Evolutionary conservation across 306 rosid species (phyloP).

Genomic region (Corylus heterophylla): DNA sequence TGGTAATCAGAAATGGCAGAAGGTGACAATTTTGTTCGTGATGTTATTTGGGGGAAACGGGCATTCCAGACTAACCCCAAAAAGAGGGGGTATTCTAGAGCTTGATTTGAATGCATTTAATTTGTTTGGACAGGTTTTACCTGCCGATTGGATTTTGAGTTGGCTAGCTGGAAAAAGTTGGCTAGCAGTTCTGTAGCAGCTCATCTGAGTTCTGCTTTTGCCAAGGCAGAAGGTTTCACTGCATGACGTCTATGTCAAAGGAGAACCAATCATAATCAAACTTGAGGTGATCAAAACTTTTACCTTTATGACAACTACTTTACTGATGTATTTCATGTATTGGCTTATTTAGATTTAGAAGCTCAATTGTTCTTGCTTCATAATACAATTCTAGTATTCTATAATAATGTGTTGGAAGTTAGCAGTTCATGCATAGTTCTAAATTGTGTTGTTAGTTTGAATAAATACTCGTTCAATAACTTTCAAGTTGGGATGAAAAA

Average conservation of each 20-base stretch:
- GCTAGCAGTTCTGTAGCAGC: not conserved
- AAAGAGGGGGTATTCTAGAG: not conserved
- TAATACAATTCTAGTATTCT: not conserved
- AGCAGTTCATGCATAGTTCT: not conserved
- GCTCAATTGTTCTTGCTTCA: not conserved
- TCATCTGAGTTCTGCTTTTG: not conserved
- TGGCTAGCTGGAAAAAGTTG: not conserved
- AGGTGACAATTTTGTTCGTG: not conserved
- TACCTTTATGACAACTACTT: not conserved
- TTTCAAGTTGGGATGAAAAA: not conserved
- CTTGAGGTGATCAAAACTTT: not conserved
- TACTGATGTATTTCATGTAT: not conserved
- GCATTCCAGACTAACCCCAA: not conserved
- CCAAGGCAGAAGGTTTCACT: not conserved
- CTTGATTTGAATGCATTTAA: not conserved
- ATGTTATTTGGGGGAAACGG: not conserved
- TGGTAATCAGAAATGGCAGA: not conserved
- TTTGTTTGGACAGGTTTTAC: not conserved
- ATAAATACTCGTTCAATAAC: not conserved
- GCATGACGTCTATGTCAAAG: not conserved
- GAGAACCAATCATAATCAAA: not conserved
- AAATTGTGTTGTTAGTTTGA: not conserved
- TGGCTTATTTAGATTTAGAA: not conserved
- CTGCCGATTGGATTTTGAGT: not conserved
- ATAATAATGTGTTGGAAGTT: not conserved